Base-by-base conservation (phyloP, 2,329 filamentous ascomycete species). In the Rhinocladiella similis region DNA sequence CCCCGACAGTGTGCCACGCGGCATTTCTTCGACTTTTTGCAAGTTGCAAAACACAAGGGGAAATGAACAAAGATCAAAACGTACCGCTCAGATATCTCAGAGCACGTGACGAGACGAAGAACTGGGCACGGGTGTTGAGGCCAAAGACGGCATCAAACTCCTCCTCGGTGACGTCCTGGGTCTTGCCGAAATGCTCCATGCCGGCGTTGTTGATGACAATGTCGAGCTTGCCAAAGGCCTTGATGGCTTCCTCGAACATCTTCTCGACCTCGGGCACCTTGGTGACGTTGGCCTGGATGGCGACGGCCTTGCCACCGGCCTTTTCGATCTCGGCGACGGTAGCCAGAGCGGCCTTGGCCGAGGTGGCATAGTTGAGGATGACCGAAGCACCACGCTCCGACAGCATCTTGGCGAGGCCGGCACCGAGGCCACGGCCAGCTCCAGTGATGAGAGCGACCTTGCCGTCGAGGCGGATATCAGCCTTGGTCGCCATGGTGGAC, bases 71-170 rank as follows among this genome's bases (percentile, higher is more conserved):
- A 33, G n/a, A 18, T 33, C 18, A 12, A 16, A 27, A 57, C 59
- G 60, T 52, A 63, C 61, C 56, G 49, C 59, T 61, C 39, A 89
- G 80, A 73, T 89, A 77, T 73, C 86, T 86, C 72, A 87, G 85
- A 6, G 83, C 88, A 53, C 88, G 84, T 75, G 90, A 86, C 18
- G 81, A 82, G 56, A 85, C 83, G 70, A 85, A 85, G 75, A 85
- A 85, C 68, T 85, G 83, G 38, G 80, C 83, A 45, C 83, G 79
- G 35, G 82, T 84, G 76, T 85, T 85, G 69, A 85, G 78, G 68
- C 75, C 76, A 70, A 85, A 83, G 55, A 85, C 82, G 38, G 78
- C 77, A 71, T 85, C 80, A 63, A 77, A 83, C 68, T 80, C 76
- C 69, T 80, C 80, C 69, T 85, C 83, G 2, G 83, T 81, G 48